A percentile compares a stretch with the other conserved stretches of the same genome.
phyloP scores from a whole-genome alignment of 306 rosid genomes.

The Gillenia trifoliata region DNA sequence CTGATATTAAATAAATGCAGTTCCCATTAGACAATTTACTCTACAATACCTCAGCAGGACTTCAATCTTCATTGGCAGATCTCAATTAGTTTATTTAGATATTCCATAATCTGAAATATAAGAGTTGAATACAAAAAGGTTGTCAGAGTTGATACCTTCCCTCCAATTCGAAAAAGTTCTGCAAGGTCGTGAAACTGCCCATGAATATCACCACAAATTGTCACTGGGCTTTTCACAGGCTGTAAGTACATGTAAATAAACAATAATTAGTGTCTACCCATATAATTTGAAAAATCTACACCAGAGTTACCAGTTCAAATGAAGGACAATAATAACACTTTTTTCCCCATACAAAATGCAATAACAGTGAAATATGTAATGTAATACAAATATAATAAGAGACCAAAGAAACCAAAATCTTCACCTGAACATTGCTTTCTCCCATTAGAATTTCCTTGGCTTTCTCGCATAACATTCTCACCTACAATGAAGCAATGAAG shows the following conservation, averaged over 20 bases:
- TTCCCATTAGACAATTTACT: conserved; percentile 30
- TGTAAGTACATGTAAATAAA: conserved; percentile 34
- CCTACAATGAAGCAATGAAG: conserved; percentile 49
- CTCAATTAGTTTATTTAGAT: conserved; percentile 39
- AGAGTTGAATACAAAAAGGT: conserved; percentile 26
- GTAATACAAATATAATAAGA: background rate
- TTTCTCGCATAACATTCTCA: conserved; percentile 77
- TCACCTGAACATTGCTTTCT: conserved; percentile 98
- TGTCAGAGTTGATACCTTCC: conserved; percentile 72
- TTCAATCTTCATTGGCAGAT: conserved; percentile 37
- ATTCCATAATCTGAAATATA: conserved; percentile 37
- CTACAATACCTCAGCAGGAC: conserved; percentile 28
- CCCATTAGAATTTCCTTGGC: conserved; percentile 93
- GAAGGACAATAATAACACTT: background rate
- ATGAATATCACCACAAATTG: conserved; percentile 98
- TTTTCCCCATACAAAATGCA: background rate
- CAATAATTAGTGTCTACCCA: conserved; percentile 19
- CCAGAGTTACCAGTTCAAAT: background rate
- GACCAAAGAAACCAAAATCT: background rate
- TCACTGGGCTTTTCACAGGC: conserved; percentile 99
- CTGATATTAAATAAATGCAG: conserved; percentile 18
- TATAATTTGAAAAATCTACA: background rate
- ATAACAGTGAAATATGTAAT: conserved; percentile 7
- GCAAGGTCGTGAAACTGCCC: conserved; percentile 99
- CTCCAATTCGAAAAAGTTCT: conserved; percentile 97